Percentiles rank a stretch among this genome's conserved stretches.
These are phyloP conservation scores for Candida argentea DNA, from an alignment of 805 yeast genomes.

Conservation along the genomic window DNA sequence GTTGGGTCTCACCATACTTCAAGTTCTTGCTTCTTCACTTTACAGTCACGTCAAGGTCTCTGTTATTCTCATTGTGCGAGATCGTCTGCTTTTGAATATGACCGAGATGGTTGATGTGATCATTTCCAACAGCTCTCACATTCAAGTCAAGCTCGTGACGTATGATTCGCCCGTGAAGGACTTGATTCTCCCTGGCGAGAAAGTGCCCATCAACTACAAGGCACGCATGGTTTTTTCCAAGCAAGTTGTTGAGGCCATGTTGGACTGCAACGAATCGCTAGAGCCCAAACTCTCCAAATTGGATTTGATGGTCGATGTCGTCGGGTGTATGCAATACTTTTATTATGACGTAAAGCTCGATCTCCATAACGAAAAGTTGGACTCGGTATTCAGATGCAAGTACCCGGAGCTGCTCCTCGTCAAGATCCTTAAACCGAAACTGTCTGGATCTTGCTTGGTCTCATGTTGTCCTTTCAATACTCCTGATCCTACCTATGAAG, in stretches of 20 bases:
- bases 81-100: constrained; percentile 11
- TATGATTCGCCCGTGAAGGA: constrained; percentile 27
- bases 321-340: constrained; percentile 29
- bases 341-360: constrained; percentile 22
- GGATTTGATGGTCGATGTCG: constrained; percentile 28
- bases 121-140: constrained; percentile 10
- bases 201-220: constrained; percentile 23
- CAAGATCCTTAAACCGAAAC: constrained; percentile 29
- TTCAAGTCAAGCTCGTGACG: constrained; percentile 17
- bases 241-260: constrained; percentile 25
- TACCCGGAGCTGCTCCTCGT: constrained; percentile 22
- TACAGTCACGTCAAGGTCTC: constrained; percentile 18
- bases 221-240: constrained; percentile 28
- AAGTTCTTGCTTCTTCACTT: constrained; percentile 18
- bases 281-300: constrained; percentile 15
- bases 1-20: constrained; percentile 26
- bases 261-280: constrained; percentile 12
- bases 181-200: constrained; percentile 25
- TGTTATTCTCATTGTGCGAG: constrained; percentile 21
- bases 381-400: constrained; percentile 17
- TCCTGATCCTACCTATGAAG: constrained; percentile 22
- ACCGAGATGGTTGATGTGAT: constrained; percentile 10
- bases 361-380: constrained; percentile 11
- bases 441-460: constrained; percentile 20
- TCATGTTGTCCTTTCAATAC: constrained; percentile 24